phyloP scores from a whole-genome alignment of 2,329 filamentous ascomycete species.

The Aspergillus pseudoviridinutans region DNA sequence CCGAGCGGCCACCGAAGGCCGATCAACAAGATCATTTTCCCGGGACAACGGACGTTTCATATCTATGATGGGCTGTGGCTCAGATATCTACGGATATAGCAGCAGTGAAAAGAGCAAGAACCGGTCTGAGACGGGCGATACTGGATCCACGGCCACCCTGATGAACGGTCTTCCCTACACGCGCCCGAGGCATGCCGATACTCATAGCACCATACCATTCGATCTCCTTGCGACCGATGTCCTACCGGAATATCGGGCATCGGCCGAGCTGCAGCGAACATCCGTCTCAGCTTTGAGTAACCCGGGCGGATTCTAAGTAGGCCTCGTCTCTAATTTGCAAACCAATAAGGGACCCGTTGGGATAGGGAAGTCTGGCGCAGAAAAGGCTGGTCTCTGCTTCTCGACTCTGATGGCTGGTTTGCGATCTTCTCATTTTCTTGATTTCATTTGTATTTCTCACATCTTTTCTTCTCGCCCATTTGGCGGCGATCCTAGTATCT shows the following conservation, averaged over 20 bases:
- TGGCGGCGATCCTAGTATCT: not conserved
- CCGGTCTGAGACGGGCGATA: conserved; percentile 20
- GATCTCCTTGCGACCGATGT: conserved; percentile 15
- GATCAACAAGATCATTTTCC: conserved; percentile 16
- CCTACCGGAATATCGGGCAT: conserved; percentile 17
- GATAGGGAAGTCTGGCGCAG: not conserved
- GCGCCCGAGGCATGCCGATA: conserved; percentile 24
- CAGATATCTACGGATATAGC: conserved; percentile 39
- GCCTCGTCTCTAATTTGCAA: not conserved
- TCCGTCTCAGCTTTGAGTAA: conserved; percentile 22
- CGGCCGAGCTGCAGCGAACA: conserved; percentile 19
- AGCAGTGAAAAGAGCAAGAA: conserved; percentile 29
- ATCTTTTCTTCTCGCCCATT: not conserved
- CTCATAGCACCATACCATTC: conserved; percentile 12
- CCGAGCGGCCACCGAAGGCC: conserved; percentile 9
- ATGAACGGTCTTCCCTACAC: conserved; percentile 41
- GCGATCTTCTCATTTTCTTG: not conserved
- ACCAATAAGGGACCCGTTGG: not conserved
- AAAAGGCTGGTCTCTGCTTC: not conserved
- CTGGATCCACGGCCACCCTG: conserved; percentile 28
- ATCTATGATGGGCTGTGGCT: conserved; percentile 27
- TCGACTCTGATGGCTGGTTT: not conserved
- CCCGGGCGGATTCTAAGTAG: conserved; percentile 13
- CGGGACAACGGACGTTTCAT: conserved; percentile 18
- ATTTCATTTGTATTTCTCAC: not conserved